Evolutionary conservation across 257 asterid genomes (phyloP), one percentile per base, ranked within the genome.

Genomic region (Misopates orontium): DNA sequence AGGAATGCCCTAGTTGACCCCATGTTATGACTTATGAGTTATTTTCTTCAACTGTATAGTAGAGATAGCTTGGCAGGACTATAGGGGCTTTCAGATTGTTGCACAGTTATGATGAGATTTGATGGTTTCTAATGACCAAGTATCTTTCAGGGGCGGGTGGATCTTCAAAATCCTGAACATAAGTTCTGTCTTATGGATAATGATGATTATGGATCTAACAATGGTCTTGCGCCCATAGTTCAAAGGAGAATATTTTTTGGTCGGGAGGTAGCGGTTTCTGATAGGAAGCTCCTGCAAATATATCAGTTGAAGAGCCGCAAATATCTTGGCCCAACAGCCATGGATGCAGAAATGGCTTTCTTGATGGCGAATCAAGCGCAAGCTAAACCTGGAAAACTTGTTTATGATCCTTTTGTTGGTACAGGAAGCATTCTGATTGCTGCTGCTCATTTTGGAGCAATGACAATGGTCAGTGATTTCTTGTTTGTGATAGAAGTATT

Each of bases 301-400:
- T 94, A 94, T 82, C 95, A 94, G 86, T 77, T 94, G 61, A 94
- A 94, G 72, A 94, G 96, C 82, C 99, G 99, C 32, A 88, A 74
- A 56, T 94, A 94, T 78, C 96, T 94, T 50, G 99, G 99, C n/a
- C 99, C 99, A 9, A 94, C 99, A 11, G 99, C 99, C 75, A 90
- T 94, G 97, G 99, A 94, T 81, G 99, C 99, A 39, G 99, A 94
- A 81, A 94, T 94, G 85, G 99, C 99, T 19, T 94, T 94, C 75
- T 83, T 94, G 87, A 94, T 94, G 99, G 97, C 96, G 56, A 94
- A 94, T 71, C 96, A 86, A 79, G 99, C 99, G 0, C 99, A 87
- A 62, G 89, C 79, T 71, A 85, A 79, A 76, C 80, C 86, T 8
- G 99, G 99, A 64, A 88, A 82, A 72, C 89, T 94, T 67, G 93